These are phyloP conservation scores for Sicyos baderoa DNA, from an alignment of 306 rosid species.

Conservation along the genomic window DNA sequence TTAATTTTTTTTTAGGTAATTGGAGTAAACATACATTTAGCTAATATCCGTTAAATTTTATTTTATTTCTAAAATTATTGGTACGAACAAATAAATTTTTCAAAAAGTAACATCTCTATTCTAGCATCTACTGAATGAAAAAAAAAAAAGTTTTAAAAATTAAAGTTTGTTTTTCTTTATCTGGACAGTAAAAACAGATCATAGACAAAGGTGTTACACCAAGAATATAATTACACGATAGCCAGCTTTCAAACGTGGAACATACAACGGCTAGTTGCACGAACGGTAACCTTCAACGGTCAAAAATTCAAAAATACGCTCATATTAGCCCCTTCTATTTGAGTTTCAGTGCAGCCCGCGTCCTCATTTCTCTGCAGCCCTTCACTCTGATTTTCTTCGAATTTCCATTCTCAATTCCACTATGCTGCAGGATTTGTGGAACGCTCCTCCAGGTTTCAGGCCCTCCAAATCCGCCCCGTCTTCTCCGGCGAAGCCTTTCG, in stretches of 20 bases:
- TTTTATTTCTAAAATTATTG: no score
- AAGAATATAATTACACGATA: neutral
- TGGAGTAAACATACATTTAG: no score
- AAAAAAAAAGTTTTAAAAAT: no score
- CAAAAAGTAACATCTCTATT: no score
- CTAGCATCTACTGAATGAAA: no score
- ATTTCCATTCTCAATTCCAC: conserved; percentile 5
- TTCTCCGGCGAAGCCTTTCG: conserved; percentile 88
- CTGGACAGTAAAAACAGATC: neutral
- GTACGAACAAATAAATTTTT: no score
- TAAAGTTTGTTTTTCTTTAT: no score
- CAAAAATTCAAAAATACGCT: conserved; percentile 17
- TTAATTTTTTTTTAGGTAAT: no score
- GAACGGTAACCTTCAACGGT: conserved; percentile 32
- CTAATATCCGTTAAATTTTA: no score
- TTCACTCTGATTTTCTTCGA: conserved; percentile 11
- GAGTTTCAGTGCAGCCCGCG: neutral
- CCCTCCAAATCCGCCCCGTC: conserved; percentile 90
- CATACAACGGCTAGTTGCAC: conserved; percentile 25
- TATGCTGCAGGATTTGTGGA: conserved; percentile 91
- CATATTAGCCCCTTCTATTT: conserved; percentile 19
- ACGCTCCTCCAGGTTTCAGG: conserved; percentile 88
- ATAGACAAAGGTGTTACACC: neutral
- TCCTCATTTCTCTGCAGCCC: neutral
- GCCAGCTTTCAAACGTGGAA: neutral